Evolutionary conservation across 176 grass and related monocot species (phyloP).

Genomic region (Canna indica): DNA sequence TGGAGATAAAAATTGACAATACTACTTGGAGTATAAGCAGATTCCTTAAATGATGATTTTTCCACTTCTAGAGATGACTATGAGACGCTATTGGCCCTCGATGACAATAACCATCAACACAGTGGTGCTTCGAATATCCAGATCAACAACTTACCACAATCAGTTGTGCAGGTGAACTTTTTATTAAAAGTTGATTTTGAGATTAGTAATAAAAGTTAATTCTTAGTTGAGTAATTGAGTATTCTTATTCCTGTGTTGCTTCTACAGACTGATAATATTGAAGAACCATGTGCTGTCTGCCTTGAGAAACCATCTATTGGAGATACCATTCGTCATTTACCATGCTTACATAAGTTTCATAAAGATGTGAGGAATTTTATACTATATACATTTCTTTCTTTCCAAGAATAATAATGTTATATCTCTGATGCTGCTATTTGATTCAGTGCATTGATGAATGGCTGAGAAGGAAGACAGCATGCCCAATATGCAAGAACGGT

Average conservation of each 20-base stretch:
- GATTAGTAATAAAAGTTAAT: background rate
- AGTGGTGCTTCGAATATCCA: conserved; percentile 72
- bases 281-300: conserved; percentile 82
- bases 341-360: conserved; percentile 83
- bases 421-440: conserved; percentile 11
- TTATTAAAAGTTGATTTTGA: background rate
- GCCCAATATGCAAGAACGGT: conserved; percentile 66
- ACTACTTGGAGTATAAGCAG: conserved; percentile 6
- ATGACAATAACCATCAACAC: conserved; percentile 87
- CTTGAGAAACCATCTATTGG: conserved; percentile 45
- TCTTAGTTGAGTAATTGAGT: conserved; percentile 1
- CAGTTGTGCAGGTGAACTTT: conserved; percentile 58
- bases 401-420: conserved; percentile 8
- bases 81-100: conserved; percentile 62
- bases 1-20: background rate
- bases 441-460: conserved; percentile 81
- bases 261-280: conserved; percentile 44
- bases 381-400: background rate
- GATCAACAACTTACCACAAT: conserved; percentile 77
- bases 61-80: conserved; percentile 69
- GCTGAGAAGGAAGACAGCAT: conserved; percentile 55
- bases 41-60: conserved; percentile 13
- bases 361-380: conserved; percentile 37
- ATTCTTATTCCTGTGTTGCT: conserved; percentile 9
- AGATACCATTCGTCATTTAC: conserved; percentile 49